A percentile compares a stretch with the other conserved stretches of the same genome.
These are phyloP conservation scores for Agapanthus africanus DNA, from an alignment of 106 monocot species.

Conservation along the genomic window DNA sequence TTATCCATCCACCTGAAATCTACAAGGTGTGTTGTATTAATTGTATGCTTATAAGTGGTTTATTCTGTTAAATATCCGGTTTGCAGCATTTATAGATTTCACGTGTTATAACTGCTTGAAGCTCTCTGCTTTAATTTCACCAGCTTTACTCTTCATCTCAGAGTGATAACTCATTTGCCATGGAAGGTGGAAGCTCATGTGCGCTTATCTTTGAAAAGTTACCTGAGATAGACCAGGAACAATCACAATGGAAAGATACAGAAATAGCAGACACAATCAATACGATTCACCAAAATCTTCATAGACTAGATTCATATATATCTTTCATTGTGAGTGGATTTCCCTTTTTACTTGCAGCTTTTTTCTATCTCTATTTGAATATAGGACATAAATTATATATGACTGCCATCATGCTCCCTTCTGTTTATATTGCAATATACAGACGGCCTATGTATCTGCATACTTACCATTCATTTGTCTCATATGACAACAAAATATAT, in stretches of 20 bases:
- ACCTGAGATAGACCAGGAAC: conserved; percentile 32
- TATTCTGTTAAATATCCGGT: not conserved
- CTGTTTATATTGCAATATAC: not conserved
- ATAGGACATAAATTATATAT: not conserved
- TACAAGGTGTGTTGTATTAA: conserved; percentile 34
- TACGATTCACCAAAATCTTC: conserved; percentile 76
- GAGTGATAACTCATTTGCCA: conserved; percentile 27
- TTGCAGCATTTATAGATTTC: not conserved
- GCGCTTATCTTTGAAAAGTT: conserved; percentile 61
- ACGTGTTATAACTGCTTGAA: not conserved
- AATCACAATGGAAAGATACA: conserved; percentile 61
- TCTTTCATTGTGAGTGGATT: conserved; percentile 53
- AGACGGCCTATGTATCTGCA: not conserved
- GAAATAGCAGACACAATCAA: conserved; percentile 46
- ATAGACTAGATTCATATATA: conserved; percentile 61
- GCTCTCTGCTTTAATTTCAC: conserved; percentile 6
- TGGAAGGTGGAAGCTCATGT: conserved; percentile 31
- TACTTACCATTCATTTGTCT: not conserved
- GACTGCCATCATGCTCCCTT: not conserved
- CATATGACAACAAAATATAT: not conserved
- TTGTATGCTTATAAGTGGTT: not conserved
- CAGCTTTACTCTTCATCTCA: conserved; percentile 13
- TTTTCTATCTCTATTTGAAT: conserved; percentile 6
- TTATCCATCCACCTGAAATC: conserved; percentile 47
- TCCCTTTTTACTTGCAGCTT: not conserved